Evolutionary conservation across 345 rosid genomes (phyloP).

Genomic region (Eutrema heterophyllum): DNA sequence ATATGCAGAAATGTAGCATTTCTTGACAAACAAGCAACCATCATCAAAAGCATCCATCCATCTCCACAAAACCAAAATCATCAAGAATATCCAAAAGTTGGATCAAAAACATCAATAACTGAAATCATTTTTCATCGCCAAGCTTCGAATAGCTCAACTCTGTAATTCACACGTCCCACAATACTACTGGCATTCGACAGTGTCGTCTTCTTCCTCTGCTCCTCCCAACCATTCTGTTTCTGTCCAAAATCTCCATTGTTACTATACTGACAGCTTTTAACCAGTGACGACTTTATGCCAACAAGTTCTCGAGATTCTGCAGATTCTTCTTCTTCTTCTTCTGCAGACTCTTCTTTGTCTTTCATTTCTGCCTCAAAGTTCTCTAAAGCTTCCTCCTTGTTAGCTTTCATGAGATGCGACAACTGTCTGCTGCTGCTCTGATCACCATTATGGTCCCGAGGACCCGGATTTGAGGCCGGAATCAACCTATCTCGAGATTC

Average conservation of each 20-base stretch:
- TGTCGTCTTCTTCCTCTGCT: slow-evolving; percentile 31
- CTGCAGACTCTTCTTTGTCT: slow-evolving; percentile 33
- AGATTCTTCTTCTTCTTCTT: slow-evolving; percentile 32
- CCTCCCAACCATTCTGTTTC: slow-evolving; percentile 22
- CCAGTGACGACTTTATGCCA: not conserved
- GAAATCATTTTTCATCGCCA: slow-evolving; percentile 41
- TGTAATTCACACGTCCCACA: slow-evolving; percentile 48
- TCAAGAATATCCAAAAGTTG: slow-evolving; percentile 3
- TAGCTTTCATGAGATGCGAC: slow-evolving; percentile 30
- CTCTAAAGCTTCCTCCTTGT: slow-evolving; percentile 29
- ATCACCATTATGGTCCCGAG: slow-evolving; percentile 60
- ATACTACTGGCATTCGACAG: slow-evolving; percentile 38
- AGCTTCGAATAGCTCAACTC: slow-evolving; percentile 69
- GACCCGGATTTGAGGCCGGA: slow-evolving; percentile 40
- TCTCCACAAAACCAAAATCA: slow-evolving; percentile 11
- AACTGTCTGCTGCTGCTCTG: slow-evolving; percentile 42
- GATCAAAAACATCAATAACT: slow-evolving; percentile 14
- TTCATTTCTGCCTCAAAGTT: slow-evolving; percentile 14
- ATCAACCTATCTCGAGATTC: slow-evolving; percentile 43
- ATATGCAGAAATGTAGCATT: slow-evolving; percentile 21
- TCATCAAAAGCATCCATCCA: slow-evolving; percentile 12
- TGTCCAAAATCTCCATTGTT: slow-evolving; percentile 37
- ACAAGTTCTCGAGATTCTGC: slow-evolving; percentile 35
- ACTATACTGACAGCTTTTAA: slow-evolving; percentile 16
- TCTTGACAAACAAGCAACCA: slow-evolving; percentile 25